phyloP scores from a whole-genome alignment of 805 yeast species.

The Myxozyma melibiosi region DNA sequence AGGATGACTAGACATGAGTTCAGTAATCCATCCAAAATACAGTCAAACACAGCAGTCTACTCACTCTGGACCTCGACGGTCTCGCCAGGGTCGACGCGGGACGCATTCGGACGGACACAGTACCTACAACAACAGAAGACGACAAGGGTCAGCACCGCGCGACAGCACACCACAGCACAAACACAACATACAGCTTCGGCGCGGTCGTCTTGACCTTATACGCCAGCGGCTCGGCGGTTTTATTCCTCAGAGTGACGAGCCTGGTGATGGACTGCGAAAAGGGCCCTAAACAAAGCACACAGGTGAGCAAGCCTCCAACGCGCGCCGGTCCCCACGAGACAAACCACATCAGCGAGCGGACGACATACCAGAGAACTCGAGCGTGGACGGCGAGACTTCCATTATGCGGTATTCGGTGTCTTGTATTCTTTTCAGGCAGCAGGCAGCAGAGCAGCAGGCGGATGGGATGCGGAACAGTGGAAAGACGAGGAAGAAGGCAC shows the following conservation, averaged over 20 bases:
- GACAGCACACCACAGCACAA: conserved; percentile 3
- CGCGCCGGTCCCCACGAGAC: neutral
- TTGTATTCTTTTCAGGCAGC: no score
- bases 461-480: no score
- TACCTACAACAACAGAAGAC: conserved; percentile 42
- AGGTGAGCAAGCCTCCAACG: neutral
- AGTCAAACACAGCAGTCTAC: conserved; percentile 2
- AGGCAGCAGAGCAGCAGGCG: no score
- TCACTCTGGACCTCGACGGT: conserved; percentile 61
- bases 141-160: neutral
- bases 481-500: no score
- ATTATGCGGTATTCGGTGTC: conserved; percentile 43
- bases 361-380: conserved; percentile 76
- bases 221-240: conserved; percentile 64
- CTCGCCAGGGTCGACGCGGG: conserved; percentile 74
- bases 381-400: conserved; percentile 70
- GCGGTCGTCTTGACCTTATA: conserved; percentile 98
- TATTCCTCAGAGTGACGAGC: conserved; percentile 58
- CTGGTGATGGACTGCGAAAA: conserved; percentile 73
- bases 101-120: conserved; percentile 95
- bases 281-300: conserved; percentile 54
- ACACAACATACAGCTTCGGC: conserved; percentile 65
- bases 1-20: conserved; percentile 56
- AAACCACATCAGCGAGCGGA: neutral
- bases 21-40: neutral